Evolutionary conservation across 176 grass and related monocot species (phyloP).

Genomic region (Phoenix dactylifera): DNA sequence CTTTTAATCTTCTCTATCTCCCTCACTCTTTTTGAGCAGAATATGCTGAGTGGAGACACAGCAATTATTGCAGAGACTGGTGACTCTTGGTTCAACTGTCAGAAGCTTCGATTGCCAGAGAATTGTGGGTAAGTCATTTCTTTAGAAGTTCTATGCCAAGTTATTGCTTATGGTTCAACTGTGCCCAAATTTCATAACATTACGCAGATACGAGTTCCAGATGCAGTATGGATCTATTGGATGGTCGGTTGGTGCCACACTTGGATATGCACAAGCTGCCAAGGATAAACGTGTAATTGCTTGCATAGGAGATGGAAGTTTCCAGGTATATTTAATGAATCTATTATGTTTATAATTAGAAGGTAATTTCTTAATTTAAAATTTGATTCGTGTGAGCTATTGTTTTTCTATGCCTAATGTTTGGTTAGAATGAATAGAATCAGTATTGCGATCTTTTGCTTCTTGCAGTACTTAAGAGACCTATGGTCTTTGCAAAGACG

Average conservation of each 20-base stretch:
- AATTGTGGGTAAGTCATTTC: slow-evolving; percentile 8
- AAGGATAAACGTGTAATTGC: slow-evolving; percentile 10
- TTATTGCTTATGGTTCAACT: background rate
- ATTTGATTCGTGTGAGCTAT: too few species aligned
- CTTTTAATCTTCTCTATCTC: background rate
- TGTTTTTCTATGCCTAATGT: too few species aligned
- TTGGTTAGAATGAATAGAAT: too few species aligned
- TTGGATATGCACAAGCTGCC: slow-evolving; percentile 14
- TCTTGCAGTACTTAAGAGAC: too few species aligned
- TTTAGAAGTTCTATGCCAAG: background rate
- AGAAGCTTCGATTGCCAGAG: slow-evolving; percentile 1
- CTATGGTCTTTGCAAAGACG: too few species aligned
- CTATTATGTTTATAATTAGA: background rate
- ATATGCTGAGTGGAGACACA: background rate
- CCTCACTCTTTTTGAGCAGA: background rate
- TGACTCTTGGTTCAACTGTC: slow-evolving; percentile 12
- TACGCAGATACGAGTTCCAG: background rate
- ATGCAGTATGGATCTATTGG: slow-evolving; percentile 14
- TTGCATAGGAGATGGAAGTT: slow-evolving; percentile 8
- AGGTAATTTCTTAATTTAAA: background rate
- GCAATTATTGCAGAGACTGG: slow-evolving; percentile 8
- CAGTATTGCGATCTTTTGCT: too few species aligned
- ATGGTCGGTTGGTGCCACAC: slow-evolving; percentile 11
- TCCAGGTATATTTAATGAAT: background rate
- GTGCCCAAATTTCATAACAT: background rate